Percentiles rank a stretch among this genome's conserved stretches.
Evolutionary conservation across 2,329 filamentous ascomycete species (phyloP).

Genomic region (Tolypocladium ophioglossoides): DNA sequence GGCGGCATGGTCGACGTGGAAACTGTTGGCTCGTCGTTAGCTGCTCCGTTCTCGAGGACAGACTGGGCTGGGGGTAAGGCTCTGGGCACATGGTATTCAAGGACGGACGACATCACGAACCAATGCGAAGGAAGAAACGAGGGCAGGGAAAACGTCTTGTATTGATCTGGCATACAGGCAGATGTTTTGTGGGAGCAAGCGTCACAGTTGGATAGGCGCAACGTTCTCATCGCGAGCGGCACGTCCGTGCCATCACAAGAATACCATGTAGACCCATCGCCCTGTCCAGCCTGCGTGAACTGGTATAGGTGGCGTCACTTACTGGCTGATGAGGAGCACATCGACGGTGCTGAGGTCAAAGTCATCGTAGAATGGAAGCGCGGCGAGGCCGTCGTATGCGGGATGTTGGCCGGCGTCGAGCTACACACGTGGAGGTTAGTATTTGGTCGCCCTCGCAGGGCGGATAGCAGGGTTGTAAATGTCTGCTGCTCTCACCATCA

Average conservation of each 20-base stretch:
- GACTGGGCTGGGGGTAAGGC: not conserved
- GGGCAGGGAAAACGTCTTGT: constrained; percentile 19
- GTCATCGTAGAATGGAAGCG: constrained; percentile 94
- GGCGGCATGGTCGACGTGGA: constrained; percentile 96
- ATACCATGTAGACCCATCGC: not conserved
- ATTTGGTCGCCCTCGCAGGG: not conserved
- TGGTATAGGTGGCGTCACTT: constrained; percentile 36
- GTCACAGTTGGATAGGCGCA: not conserved
- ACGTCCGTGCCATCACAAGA: constrained; percentile 3
- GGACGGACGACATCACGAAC: constrained; percentile 5
- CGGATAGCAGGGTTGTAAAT: not conserved
- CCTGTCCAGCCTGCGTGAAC: not conserved
- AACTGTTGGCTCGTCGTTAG: constrained; percentile 46
- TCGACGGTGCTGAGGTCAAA: constrained; percentile 97
- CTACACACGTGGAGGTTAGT: constrained; percentile 30
- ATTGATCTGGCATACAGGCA: constrained; percentile 25
- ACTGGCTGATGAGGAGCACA: constrained; percentile 97
- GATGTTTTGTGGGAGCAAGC: constrained; percentile 1
- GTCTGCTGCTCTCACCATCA: constrained; percentile 59
- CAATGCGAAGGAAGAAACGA: not conserved
- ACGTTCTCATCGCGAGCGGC: not conserved
- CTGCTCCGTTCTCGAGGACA: not conserved
- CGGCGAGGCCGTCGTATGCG: constrained; percentile 86
- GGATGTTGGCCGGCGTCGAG: constrained; percentile 97
- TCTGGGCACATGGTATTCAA: not conserved